Evolutionary conservation across 495 filamentous ascomycete species (phyloP), one percentile per base, ranked within the genome.

Genomic region (Hypoxylon rickii): DNA sequence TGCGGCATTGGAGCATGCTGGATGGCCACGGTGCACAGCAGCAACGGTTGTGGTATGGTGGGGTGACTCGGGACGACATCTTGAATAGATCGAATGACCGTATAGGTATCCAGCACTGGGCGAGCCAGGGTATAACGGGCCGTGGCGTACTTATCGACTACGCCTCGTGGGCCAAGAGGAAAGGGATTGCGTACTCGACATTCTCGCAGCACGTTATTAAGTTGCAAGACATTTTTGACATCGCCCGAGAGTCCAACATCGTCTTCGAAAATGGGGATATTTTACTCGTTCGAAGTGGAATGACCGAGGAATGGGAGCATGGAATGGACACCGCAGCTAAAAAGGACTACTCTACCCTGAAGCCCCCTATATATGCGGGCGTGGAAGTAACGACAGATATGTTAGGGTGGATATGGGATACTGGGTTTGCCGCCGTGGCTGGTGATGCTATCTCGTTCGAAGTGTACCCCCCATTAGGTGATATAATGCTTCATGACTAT

Each of bases 221-320:
- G 41, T 36, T 61, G 1, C 21, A 38, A 10, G 44, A 49, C 19
- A 43, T 61, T 10, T 40, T 51, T 1, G 51, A 56, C 3, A 61
- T 75, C 17, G 54, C 55, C 1, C 68, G 69, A 34, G 62, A 70
- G 19, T 56, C 69, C 16, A 54, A 68, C 3, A 64, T 69, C 3
- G 64, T 47, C 1, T 73, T 78, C 31, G 70, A 70, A 0, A 68
- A 60, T 1, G 80, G 79, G 19, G 80, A 83, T 51, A 79, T 83
- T 44, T 69, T 83, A 16, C 75, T 83, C 51, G 67, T 83, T 33
- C 77, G 79, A 4, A 74, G 68, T 3, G 81, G 81, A 3, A 75
- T 74, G 51, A 79, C 73, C 5, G 58, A 55, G 11, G 76, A 72
- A 11, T 79, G 55, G 46, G 51, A 73, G 57, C 61, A 73, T 22